Conservation (phyloP, 2,329 filamentous ascomycete genomes). For the Cladosporium sp. region DNA sequence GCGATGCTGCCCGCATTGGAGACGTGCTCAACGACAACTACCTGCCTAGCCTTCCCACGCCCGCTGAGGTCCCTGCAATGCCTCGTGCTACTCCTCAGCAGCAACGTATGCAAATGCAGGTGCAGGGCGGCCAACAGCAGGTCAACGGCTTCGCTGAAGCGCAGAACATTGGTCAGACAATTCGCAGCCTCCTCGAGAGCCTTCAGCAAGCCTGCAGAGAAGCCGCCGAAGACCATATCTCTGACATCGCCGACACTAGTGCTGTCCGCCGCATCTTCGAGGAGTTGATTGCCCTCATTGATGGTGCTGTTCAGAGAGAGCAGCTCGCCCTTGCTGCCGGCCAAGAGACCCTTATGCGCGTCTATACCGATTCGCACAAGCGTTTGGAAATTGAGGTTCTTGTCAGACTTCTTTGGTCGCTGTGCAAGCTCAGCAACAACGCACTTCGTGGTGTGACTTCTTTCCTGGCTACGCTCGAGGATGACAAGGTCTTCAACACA, state of each 20-base stretch:
- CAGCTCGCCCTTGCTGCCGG: constrained; percentile 53
- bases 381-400: constrained; percentile 61
- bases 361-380: constrained; percentile 53
- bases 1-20: constrained; percentile 54
- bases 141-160: constrained; percentile 59
- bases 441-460: constrained; percentile 52
- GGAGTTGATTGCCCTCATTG: constrained; percentile 51
- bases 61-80: constrained; percentile 58
- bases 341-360: constrained; percentile 38
- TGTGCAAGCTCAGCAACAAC: constrained; percentile 58
- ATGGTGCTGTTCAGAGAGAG: constrained; percentile 54
- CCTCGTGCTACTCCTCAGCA: constrained; percentile 54
- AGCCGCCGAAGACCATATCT: constrained; percentile 54
- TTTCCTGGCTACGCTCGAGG: constrained; percentile 49
- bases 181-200: constrained; percentile 53
- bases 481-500: constrained; percentile 60
- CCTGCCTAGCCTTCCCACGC: constrained; percentile 59
- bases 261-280: constrained; percentile 56
- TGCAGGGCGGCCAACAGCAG: constrained; percentile 37
- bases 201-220: constrained; percentile 54
- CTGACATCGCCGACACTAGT: constrained; percentile 52
- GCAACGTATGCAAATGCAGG: constrained; percentile 41
- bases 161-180: constrained; percentile 49
- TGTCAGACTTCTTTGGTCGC: constrained; percentile 55
- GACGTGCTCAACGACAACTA: constrained; percentile 60